Evolutionary conservation across 306 rosid genomes (phyloP), one percentile per base, ranked within the genome.

Genomic region (Cucurbita pepo): DNA sequence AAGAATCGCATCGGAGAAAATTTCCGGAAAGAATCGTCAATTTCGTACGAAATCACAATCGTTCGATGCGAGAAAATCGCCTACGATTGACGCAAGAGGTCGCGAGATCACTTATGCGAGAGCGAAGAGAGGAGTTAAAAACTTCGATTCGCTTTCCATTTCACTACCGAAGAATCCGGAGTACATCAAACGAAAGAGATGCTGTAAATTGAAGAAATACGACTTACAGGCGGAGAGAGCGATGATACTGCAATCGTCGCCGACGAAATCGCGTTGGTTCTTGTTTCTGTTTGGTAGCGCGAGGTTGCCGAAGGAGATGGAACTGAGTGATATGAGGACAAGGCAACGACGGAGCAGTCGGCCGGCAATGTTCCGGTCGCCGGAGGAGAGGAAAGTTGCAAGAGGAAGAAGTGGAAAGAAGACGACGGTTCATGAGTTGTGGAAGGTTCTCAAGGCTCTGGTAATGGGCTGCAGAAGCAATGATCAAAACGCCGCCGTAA

Each of bases 271-370:
- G 7, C 79, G 85, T 34, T 90, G 96, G 98, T 78, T 76, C 75
- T 50, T 90, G 81, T 83, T 82, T 2, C 38, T 86, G 83, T 90
- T 93, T 67, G 93, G 96, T 52, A 81, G 88, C 83, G 36, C 73
- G 57, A 69, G 70, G 73, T 53, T 83, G 30, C 85, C 82, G 7
- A 69, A 76, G 9, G 88, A 85, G 84, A 87, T 93, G 94, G 84
- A 86, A 44, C 77, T 90, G 58, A 61, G 82, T 16, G 91, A 90
- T 71, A 88, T 93, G 3, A 86, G 77, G 73, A 64, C 44, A 16
- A 78, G 97, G 78, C 96, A 90, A 64, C 82, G 85, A 22, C 67
- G 86, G 64, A 59, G 80, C 41, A 53, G 18, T 14, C 74, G 56
- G 3, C 30, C 86, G 21, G 8, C 73, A 67, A 82, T 67, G 85